phyloP scores from a whole-genome alignment of 2,329 filamentous ascomycete species.

The Aspergillus aculeatinus region DNA sequence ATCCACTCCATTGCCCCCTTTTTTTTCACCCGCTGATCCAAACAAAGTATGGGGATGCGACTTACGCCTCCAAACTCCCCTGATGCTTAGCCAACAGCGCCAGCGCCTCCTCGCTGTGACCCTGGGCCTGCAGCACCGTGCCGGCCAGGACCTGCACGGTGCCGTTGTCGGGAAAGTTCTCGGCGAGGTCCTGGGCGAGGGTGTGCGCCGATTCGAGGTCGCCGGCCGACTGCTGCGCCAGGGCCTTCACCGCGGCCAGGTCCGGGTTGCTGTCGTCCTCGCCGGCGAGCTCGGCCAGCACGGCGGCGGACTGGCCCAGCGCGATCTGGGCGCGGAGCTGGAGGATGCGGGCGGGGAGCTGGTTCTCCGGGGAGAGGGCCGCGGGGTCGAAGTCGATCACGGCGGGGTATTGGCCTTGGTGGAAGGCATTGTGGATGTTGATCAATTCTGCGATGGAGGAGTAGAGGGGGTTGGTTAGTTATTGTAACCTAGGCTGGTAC shows the following conservation, averaged over 20 bases:
- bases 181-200: slow-evolving; percentile 65
- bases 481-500: no score
- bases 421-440: slow-evolving; percentile 66
- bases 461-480: background rate
- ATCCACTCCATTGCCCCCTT: no score
- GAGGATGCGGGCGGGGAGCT: slow-evolving; percentile 72
- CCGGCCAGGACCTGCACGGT: slow-evolving; percentile 79
- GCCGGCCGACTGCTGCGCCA: slow-evolving; percentile 67
- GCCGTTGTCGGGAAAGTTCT: slow-evolving; percentile 67
- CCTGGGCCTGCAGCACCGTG: slow-evolving; percentile 76
- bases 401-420: slow-evolving; percentile 78
- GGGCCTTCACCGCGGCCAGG: slow-evolving; percentile 70
- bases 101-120: slow-evolving; percentile 81
- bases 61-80: slow-evolving; percentile 74
- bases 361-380: slow-evolving; percentile 75
- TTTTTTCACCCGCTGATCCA: no score
- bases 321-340: slow-evolving; percentile 80
- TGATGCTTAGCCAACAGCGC: slow-evolving; percentile 78
- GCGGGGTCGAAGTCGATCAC: slow-evolving; percentile 84
- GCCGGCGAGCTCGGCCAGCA: slow-evolving; percentile 66
- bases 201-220: slow-evolving; percentile 62
- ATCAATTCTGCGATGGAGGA: slow-evolving; percentile 55
- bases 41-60: slow-evolving; percentile 20
- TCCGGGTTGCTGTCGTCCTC: slow-evolving; percentile 64
- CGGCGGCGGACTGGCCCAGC: slow-evolving; percentile 72